These are phyloP conservation scores for Sugiyamaella boreocaroliniensis DNA, from an alignment of 805 yeast genomes.

Conservation along the genomic window DNA sequence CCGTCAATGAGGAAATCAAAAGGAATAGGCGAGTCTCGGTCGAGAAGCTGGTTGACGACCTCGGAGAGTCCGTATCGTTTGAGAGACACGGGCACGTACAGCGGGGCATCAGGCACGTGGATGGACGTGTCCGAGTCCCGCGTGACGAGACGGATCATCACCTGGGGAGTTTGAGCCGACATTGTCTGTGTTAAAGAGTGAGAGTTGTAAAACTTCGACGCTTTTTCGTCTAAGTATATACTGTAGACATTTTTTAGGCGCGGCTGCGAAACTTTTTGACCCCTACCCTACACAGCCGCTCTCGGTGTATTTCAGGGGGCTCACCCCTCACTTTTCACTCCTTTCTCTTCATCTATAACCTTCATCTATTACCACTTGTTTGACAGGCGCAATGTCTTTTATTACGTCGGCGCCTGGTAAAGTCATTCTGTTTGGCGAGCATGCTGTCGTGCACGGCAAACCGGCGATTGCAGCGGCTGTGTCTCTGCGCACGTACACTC, in stretches of 20 bases:
- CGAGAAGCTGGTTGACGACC: constrained; percentile 83
- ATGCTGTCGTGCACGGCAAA: constrained; percentile 86
- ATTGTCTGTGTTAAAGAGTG: background rate
- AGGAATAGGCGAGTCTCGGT: constrained; percentile 59
- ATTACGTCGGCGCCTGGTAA: constrained; percentile 93
- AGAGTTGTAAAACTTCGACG: background rate
- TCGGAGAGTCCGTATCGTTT: constrained; percentile 92
- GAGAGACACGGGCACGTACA: constrained; percentile 78
- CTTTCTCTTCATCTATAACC: background rate
- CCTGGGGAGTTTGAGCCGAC: constrained; percentile 36
- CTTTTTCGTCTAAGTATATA: background rate
- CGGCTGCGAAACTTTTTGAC: background rate
- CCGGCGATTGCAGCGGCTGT: constrained; percentile 97
- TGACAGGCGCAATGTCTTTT: constrained; percentile 32
- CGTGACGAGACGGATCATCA: constrained; percentile 70
- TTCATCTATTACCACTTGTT: no score
- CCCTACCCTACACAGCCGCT: background rate
- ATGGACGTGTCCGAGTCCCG: constrained; percentile 56
- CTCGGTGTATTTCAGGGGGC: background rate
- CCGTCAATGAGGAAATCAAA: constrained; percentile 92
- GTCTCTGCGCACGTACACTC: constrained; percentile 72
- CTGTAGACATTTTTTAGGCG: background rate
- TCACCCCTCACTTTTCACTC: background rate
- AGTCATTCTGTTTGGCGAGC: constrained; percentile 93
- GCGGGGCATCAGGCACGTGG: constrained; percentile 71